These are phyloP conservation scores for Chaetomium globosum DNA, from an alignment of 2,329 filamentous ascomycete species.

Conservation along the genomic window DNA sequence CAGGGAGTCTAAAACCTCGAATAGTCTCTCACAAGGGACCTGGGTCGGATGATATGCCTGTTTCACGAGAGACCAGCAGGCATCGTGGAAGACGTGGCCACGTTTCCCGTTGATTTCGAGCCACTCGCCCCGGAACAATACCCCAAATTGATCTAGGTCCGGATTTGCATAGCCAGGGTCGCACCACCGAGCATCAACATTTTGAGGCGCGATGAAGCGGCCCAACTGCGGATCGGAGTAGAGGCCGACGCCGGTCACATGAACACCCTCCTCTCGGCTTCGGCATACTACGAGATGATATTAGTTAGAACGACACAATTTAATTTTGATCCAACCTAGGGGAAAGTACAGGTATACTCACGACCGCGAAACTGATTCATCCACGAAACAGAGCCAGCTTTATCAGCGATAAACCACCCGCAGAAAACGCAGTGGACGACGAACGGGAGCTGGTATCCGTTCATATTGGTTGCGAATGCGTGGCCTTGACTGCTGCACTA, in stretches of 20 bases:
- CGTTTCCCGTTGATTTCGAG: not conserved
- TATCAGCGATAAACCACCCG: not conserved
- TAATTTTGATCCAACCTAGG: not conserved
- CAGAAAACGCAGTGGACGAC: not conserved
- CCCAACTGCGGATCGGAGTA: not conserved
- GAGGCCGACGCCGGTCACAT: slow-evolving; percentile 11
- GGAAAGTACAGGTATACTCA: not conserved
- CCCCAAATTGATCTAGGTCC: not conserved
- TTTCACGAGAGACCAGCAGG: slow-evolving; percentile 11
- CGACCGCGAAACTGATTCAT: not conserved
- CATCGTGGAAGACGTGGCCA: slow-evolving; percentile 13
- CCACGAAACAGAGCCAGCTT: not conserved
- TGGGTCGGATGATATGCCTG: not conserved
- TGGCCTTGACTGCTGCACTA: not conserved
- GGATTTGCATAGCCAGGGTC: slow-evolving; percentile 17
- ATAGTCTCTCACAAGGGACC: not conserved
- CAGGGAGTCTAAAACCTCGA: not conserved
- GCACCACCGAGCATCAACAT: slow-evolving; percentile 6
- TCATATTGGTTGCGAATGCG: not conserved
- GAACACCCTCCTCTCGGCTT: not conserved
- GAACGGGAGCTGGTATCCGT: too few relatives aligned
- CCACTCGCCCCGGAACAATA: not conserved
- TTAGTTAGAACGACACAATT: not conserved
- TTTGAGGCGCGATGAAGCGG: slow-evolving; percentile 7
- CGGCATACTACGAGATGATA: not conserved